These are phyloP conservation scores for Colletotrichum higginsianum DNA, from an alignment of 2,329 filamentous ascomycete genomes.

Conservation along the genomic window DNA sequence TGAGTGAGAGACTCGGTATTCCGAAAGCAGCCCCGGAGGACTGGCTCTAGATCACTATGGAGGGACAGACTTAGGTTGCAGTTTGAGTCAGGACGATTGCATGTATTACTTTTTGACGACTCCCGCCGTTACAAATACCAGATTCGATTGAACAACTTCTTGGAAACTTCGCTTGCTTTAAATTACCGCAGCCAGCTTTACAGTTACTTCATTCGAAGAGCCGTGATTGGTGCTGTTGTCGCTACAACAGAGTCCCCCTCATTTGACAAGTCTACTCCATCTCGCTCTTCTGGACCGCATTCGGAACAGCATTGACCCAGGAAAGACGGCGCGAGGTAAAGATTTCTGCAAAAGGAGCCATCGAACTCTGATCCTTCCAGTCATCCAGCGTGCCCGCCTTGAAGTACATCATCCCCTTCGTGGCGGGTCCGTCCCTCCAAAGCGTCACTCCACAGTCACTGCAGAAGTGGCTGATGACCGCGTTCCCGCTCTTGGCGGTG, in stretches of 20 bases:
- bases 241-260: no score
- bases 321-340: slow-evolving; percentile 11
- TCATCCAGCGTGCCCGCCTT: slow-evolving; percentile 29
- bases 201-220: no score
- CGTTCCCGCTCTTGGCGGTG: slow-evolving; percentile 24
- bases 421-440: slow-evolving; percentile 16
- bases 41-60: not conserved
- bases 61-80: not conserved
- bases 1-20: slow-evolving; percentile 22
- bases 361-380: not conserved
- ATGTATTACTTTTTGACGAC: no score
- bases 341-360: slow-evolving; percentile 16
- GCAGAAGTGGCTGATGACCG: slow-evolving; percentile 28
- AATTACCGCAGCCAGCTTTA: no score
- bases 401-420: slow-evolving; percentile 14
- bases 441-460: slow-evolving; percentile 16
- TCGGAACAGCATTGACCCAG: slow-evolving; percentile 13
- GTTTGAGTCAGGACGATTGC: no score
- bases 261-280: slow-evolving; percentile 1
- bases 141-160: no score
- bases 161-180: no score
- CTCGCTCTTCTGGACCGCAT: slow-evolving; percentile 23
- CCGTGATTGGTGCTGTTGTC: no score
- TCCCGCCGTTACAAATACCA: no score
- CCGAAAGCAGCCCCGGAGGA: not conserved